Evolutionary conservation across 2,329 filamentous ascomycete genomes (phyloP), one percentile per base, ranked within the genome.

Genomic region (Aphanocladium album): DNA sequence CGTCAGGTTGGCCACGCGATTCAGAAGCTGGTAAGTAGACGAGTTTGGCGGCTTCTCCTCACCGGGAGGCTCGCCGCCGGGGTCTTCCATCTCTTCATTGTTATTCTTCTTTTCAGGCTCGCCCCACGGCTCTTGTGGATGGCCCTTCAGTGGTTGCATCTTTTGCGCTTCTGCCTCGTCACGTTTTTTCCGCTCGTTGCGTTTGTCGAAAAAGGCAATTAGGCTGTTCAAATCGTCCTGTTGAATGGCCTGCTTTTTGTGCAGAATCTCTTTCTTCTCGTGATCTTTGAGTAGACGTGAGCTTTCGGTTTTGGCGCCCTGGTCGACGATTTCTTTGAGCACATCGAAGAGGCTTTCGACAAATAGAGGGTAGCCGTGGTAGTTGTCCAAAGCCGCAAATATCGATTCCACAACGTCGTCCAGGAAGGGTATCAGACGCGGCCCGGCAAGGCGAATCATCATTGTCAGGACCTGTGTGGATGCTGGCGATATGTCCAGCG

Each of bases 321-420:
- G 91, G 57, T 91, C 86, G 12, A 95, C 91, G 60, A 98, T 85
- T 62, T 91, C 90, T 58, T 86, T 87, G 5, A 99, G 77, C 0
- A 96, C 91, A 1, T 84, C 79, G 71, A 98, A 99, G 6, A 99
- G 78, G 50, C 87, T 83, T 70, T 96, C 91, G 1, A 96, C 93
- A 60, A 99, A 86, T 19, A 83, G 77, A 0, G 91, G 87, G 71
- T 99, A 98, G 1, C 95, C 95, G 68, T 99, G 95, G 68, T 95
- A 99, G 68, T 91, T 90, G 66, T 97, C 92, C n/a, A 99, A 77
- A 0, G 93, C 91, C 0, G 90, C 89, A 72, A 99, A 98, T 43
- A 99, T 91, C 0, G 91, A 93, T 5, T 88, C 89, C 3, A 98
- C 87, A 1, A 96, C 85, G 70, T 99, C 95, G 69, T 98, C 93